Percentiles rank a stretch among this genome's conserved stretches.
Evolutionary conservation across 768 basidiomycete genomes (phyloP).

Genomic region (Mycena rosella): DNA sequence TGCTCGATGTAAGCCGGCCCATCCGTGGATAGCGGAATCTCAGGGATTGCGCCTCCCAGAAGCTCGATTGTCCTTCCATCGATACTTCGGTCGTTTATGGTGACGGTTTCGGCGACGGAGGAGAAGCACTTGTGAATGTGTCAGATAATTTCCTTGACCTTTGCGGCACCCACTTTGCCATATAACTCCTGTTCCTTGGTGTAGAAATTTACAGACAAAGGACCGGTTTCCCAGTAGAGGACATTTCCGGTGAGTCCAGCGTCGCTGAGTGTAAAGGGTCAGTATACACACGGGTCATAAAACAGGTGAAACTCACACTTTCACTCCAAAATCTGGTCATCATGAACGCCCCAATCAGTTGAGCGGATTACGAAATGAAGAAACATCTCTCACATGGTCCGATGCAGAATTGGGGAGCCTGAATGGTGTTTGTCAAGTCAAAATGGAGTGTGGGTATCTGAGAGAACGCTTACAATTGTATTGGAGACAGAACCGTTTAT

Average conservation of each 20-base stretch:
- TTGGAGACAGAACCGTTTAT: slow-evolving; percentile 39
- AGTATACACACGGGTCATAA: too few relatives aligned
- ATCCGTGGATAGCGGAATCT: neutral
- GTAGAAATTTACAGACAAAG: slow-evolving; percentile 11
- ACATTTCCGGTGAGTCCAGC: slow-evolving; percentile 38
- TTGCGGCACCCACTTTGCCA: neutral
- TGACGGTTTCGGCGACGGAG: neutral
- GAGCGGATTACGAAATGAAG: neutral
- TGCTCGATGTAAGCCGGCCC: slow-evolving; percentile 26
- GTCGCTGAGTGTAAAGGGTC: slow-evolving; percentile 17
- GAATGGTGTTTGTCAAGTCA: neutral
- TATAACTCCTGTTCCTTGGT: slow-evolving; percentile 1
- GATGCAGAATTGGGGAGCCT: slow-evolving; percentile 13
- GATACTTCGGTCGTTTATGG: neutral
- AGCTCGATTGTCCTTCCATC: neutral
- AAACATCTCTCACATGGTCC: slow-evolving; percentile 5
- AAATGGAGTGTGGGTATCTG: neutral
- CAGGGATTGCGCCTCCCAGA: slow-evolving; percentile 2
- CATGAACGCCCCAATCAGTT: neutral
- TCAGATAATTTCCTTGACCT: neutral
- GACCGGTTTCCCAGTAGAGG: slow-evolving; percentile 31
- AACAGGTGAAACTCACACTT: neutral
- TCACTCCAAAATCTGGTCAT: slow-evolving; percentile 14
- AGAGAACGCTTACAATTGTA: neutral
- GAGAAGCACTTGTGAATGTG: slow-evolving; percentile 10